Base-by-base conservation (phyloP, 495 filamentous ascomycete genomes). In the Penicillium turbatum region DNA sequence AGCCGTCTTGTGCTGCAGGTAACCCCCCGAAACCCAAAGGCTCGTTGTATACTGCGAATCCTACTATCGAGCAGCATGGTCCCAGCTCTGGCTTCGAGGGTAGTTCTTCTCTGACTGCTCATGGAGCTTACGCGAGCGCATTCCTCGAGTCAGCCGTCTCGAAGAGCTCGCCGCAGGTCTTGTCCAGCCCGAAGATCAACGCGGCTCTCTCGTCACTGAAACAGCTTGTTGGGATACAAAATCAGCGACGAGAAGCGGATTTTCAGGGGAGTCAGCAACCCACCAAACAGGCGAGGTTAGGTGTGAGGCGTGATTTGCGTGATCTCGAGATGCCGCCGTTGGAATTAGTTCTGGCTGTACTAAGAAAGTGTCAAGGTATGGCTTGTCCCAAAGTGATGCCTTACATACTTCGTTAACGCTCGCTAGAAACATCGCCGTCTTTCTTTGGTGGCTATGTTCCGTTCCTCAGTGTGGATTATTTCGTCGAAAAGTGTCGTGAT, bases 101-200 rank as follows among this genome's bases (percentile, higher is more conserved):
- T 7, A 75, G 77, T 57, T 81, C 82, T 0, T 83, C 82, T 12
- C 67, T 88, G 27, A 69, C 79, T 7, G 75, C 80, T 13, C 85
- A 88, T 52, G 84, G 84, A 1, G 80, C 72, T 2, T 85, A 84
- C 63, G 85, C 85, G 5, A 82, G 78, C 49, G 72, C 82, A 55
- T 82, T 86, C 51, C 73, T 86, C 24, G 76, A 85, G 54, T 75
- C 78, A 24, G 80, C 80, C 13, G 81, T 88, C 16, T 75, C 78
- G 19, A 72, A 75, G 42, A 75, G 78, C 30, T 66, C 79, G 1
- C 65, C 79, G 2, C 72, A 73, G 42, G 63, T 74, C 10, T 21
- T 58, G 30, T 69, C 73, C 10, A 77, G 72, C 35, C 77, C 72
- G 1, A 79, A 80, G 57, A 80, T 85, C 53, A 71, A 72, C 16